phyloP scores from a whole-genome alignment of 148 eudicot genomes.

The Vaccinium vitisidaea region DNA sequence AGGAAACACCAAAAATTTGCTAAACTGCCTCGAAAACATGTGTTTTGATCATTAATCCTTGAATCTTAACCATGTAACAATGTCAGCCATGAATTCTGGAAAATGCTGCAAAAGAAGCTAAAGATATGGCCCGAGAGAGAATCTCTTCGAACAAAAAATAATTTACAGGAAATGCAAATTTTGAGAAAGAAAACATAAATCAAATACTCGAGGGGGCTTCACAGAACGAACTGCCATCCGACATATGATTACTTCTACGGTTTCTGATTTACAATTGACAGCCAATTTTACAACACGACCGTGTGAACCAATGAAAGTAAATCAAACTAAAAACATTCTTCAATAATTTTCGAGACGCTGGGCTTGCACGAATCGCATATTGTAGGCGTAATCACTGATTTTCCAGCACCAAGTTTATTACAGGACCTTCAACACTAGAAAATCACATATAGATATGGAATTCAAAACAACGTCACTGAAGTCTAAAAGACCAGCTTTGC shows the following conservation, averaged over 20 bases:
- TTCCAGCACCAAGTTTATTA: neutral
- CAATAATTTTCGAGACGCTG: neutral
- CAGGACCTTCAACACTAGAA: neutral
- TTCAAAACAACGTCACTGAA: neutral
- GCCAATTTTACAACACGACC: no score
- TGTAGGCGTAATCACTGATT: neutral
- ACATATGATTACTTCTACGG: no score
- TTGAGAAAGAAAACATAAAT: no score
- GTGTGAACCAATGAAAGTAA: no score
- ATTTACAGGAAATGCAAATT: no score
- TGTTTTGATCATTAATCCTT: neutral
- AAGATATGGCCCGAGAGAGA: no score
- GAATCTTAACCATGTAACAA: neutral
- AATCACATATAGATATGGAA: neutral
- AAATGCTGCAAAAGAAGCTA: no score
- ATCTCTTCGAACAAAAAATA: no score
- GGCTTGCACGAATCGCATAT: neutral
- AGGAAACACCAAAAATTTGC: neutral
- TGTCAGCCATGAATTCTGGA: no score
- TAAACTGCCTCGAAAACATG: neutral
- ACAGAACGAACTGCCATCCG: no score
- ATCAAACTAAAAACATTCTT: neutral
- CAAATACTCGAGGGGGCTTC: no score
- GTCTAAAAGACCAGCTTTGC: neutral
- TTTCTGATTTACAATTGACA: no score